Evolutionary conservation across 306 rosid species (phyloP), one percentile per base, ranked within the genome.

Genomic region (Betula pendula): DNA sequence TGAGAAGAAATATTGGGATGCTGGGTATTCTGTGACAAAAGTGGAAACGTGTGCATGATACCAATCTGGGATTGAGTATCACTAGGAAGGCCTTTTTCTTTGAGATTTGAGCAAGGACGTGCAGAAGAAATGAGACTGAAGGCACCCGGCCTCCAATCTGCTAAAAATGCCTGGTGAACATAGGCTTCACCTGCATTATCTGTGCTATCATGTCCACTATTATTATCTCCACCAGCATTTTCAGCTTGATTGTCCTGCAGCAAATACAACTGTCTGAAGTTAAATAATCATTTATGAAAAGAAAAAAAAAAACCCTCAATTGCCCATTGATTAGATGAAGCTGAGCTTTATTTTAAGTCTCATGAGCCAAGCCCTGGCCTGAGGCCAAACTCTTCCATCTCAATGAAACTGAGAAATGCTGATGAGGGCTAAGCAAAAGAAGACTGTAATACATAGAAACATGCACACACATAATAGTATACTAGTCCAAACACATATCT

Each of bases 111-210:
- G 68, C 79, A 65, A 68, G 85, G 51, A 71, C 25, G 71, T 51
- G 68, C 93, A 84, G 84, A 66, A 84, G 77, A 77, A 79, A 38
- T 56, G 72, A 31, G 63, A 72, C 77, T 35, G 59, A 86, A 81
- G 73, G 84, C n/a, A 51, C 81, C 86, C 15, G 89, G 93, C 77
- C 91, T 89, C 97, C 97, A 95, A 83, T 90, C 99, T 74, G 97
- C 96, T 87, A 86, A 77, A 84, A 87, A 89, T 71, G 93, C 95
- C 86, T 89, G 95, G 71, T 92, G 93, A 72, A 88, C 96, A 75
- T 87, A 86, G 65, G 90, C 85, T 85, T 81, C 83, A 43, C 76
- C 88, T 67, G 89, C 83, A 86, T 81, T 84, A 82, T 89, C 89
- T 67, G 48, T 58, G 83, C 84, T 78, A 43, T 72, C 88, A 72